Evolutionary conservation across 441 rosid species (phyloP), one percentile per base, ranked within the genome.

Genomic region (Euphorbia celastroides): DNA sequence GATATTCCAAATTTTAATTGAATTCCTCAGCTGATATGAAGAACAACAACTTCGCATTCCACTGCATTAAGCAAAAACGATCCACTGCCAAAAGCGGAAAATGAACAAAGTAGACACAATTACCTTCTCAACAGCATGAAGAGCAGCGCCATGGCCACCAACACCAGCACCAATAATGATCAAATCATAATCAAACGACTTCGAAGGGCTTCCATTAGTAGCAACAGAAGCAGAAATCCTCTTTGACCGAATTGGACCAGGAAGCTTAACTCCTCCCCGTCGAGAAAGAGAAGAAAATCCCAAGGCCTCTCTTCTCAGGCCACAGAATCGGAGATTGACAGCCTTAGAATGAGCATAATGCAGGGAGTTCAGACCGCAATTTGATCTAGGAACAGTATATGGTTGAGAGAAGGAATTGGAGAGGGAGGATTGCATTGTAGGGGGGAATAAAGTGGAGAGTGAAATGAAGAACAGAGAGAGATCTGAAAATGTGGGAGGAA

Each of bases 121-220:
- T 57, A 88, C 98, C 93, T 89, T 94, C 78, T 89, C 99, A 22
- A 89, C 96, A 61, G 99, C 96, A 62, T 94, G 97, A 50, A 94
- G 86, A 0, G 96, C 99, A 66, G 99, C 96, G 34, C 99, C 99
- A 55, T 94, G 99, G 9, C 99, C 99, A n/a, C 99, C 97, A 14
- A 94, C 99, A 57, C 99, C 99, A 52, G 99, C 99, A 44, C 99
- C 99, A n/a, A 91, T 85, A 62, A 93, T 93, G 75, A 90, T 71
- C 82, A 93, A 76, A 78, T 90, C 98, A 68, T 93, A 93, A 74
- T 94, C 96, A 61, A 91, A 94, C 34, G 89, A 77, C 77, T 79
- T 82, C 0, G 88, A 80, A 5, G 90, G 75, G 65, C 83, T 82
- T 28, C 92, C 96, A 66, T 91, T 89, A 57, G 64, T 79, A 0